Evolutionary conservation across 1,284 basidiomycete species (phyloP).

Genomic region (Cerioporus squamosus): DNA sequence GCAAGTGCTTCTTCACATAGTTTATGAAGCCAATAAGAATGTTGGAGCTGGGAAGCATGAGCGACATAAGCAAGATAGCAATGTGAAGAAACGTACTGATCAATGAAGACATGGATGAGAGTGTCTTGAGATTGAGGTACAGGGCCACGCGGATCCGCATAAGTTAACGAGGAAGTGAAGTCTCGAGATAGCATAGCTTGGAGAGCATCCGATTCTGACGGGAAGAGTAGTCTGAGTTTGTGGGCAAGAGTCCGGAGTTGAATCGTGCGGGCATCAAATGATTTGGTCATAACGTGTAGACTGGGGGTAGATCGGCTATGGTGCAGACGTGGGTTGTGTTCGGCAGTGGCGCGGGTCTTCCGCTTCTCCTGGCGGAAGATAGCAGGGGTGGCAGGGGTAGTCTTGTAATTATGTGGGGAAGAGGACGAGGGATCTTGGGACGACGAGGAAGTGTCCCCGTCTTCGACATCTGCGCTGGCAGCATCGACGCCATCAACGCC

Average conservation of each 20-base stretch:
- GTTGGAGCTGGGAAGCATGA: conserved; percentile 63
- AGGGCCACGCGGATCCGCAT: conserved; percentile 56
- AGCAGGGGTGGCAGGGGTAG: conserved; percentile 42
- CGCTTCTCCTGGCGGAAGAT: conserved; percentile 26
- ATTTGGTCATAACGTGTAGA: conserved; percentile 38
- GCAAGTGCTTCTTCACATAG: conserved; percentile 59
- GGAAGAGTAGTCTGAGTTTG: conserved; percentile 61
- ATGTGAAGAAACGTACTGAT: conserved; percentile 59
- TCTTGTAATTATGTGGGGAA: conserved; percentile 35
- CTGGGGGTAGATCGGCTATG: conserved; percentile 50
- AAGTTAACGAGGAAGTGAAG: conserved; percentile 38
- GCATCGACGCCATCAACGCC: conserved; percentile 23
- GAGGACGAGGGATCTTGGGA: conserved; percentile 42
- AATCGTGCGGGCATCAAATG: conserved; percentile 53
- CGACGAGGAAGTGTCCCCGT: conserved; percentile 26
- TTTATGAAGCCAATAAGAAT: conserved; percentile 80
- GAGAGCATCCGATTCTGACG: conserved; percentile 53
- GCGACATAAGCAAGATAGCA: conserved; percentile 1
- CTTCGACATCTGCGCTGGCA: conserved; percentile 29
- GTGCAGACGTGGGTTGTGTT: conserved; percentile 34
- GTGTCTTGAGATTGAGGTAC: conserved; percentile 54
- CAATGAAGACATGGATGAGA: conserved; percentile 83
- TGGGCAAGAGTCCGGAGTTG: conserved; percentile 57
- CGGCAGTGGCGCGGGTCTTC: conserved; percentile 22
- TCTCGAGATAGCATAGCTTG: conserved; percentile 48